These are phyloP conservation scores for Tylopilus rubrobrunneus DNA, from an alignment of 768 basidiomycete genomes.

Conservation along the genomic window DNA sequence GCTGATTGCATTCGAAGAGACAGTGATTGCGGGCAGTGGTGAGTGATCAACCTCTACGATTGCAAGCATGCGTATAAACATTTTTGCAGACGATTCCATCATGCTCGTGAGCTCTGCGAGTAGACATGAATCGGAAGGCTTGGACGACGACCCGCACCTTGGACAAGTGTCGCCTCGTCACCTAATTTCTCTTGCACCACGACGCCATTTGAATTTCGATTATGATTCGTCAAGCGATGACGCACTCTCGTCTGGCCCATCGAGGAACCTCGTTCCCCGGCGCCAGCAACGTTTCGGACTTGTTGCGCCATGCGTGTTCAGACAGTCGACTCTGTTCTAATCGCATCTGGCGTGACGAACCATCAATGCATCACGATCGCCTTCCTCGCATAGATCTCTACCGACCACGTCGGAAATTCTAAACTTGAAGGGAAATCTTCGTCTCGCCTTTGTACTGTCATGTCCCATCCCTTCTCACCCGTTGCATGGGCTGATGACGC, in stretches of 20 bases:
- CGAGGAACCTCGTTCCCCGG: constrained; percentile 41
- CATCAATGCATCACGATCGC: too few relatives aligned
- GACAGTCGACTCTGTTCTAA: constrained; percentile 7
- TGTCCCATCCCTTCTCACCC: background rate
- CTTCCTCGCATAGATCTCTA: too few relatives aligned
- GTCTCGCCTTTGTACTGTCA: too few relatives aligned
- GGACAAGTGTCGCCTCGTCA: constrained; percentile 72
- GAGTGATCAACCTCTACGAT: constrained; percentile 2
- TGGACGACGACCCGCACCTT: constrained; percentile 61
- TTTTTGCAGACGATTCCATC: constrained; percentile 46
- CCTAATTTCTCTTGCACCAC: constrained; percentile 57
- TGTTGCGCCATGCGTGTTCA: background rate
- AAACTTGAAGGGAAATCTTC: background rate
- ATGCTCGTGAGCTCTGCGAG: constrained; percentile 21
- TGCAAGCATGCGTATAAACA: constrained; percentile 2
- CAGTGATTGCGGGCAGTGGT: constrained; percentile 34
- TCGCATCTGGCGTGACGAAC: constrained; percentile 10
- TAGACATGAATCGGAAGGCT: constrained; percentile 31
- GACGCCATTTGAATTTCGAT: constrained; percentile 33
- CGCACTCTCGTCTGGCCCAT: constrained; percentile 44
- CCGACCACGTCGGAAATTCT: too few relatives aligned
- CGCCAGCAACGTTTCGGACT: constrained; percentile 34
- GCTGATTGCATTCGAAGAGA: constrained; percentile 23
- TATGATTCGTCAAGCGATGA: constrained; percentile 48
- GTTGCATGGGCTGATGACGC: background rate